Conservation (phyloP, 306 rosid species). For the Lagenaria siceraria region DNA sequence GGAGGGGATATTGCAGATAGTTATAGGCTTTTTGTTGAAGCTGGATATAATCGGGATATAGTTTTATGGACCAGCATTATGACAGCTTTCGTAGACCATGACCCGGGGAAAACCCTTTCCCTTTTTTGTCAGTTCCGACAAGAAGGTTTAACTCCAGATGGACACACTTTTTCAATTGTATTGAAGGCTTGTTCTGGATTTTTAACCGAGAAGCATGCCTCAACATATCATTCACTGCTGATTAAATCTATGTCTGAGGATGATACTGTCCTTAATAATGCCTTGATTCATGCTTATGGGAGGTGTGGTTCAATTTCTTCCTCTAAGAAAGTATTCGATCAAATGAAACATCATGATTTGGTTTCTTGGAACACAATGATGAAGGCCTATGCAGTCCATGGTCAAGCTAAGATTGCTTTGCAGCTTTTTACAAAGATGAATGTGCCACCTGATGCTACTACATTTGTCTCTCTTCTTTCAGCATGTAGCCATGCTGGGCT, state of each 20-base stretch:
- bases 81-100: conserved; percentile 41
- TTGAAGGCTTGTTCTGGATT: conserved; percentile 70
- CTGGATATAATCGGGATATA: conserved; percentile 40
- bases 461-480: conserved; percentile 73
- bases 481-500: conserved; percentile 86
- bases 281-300: conserved; percentile 80
- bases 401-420: conserved; percentile 56
- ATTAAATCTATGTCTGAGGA: conserved; percentile 52
- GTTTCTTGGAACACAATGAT: conserved; percentile 90
- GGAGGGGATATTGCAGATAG: conserved; percentile 47
- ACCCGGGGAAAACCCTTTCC: conserved; percentile 59
- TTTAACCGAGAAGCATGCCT: conserved; percentile 47
- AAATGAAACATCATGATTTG: conserved; percentile 38
- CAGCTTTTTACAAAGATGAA: conserved; percentile 44
- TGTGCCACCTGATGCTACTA: conserved; percentile 48
- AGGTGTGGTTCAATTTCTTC: conserved; percentile 63
- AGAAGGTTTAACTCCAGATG: conserved; percentile 47
- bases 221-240: conserved; percentile 49
- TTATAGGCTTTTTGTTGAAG: conserved; percentile 56
- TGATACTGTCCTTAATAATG: conserved; percentile 50
- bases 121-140: conserved; percentile 47
- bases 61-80: conserved; percentile 83
- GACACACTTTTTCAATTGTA: conserved; percentile 60
- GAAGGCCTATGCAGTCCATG: conserved; percentile 72
- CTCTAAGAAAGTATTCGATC: conserved; percentile 48